Evolutionary conservation across 2,329 filamentous ascomycete genomes (phyloP).

Genomic region (Claviceps cyperi): DNA sequence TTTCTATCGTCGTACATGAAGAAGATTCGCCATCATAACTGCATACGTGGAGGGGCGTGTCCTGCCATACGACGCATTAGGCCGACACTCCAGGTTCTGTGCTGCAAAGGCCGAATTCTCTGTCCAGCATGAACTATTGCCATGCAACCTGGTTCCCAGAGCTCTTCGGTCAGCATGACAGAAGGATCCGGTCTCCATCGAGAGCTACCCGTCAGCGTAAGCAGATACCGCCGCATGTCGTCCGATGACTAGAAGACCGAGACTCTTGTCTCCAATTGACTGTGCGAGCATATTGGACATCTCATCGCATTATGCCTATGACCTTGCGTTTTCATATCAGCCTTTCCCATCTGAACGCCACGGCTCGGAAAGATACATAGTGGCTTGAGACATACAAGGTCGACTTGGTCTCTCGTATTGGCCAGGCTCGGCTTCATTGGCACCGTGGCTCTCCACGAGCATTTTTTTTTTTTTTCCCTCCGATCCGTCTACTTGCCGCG

Average conservation of each 20-base stretch:
- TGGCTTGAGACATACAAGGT: conserved; percentile 5
- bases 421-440: neutral
- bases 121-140: neutral
- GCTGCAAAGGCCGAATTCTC: neutral
- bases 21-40: neutral
- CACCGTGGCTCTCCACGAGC: neutral
- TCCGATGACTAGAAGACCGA: neutral
- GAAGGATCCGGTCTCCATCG: neutral
- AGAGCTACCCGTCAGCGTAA: neutral
- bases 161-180: conserved; percentile 1
- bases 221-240: neutral
- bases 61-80: conserved; percentile 2
- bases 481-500: neutral
- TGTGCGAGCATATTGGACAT: neutral
- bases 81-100: neutral
- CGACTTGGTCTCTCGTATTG: neutral
- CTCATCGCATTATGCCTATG: neutral
- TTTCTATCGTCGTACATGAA: conserved; percentile 2
- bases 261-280: neutral
- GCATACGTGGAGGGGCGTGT: neutral
- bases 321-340: neutral
- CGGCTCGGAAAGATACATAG: conserved; percentile 4
- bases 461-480: neutral
- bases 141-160: neutral
- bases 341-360: neutral